Base-by-base conservation (phyloP, 1,139 yeast genomes). In the Debaryomyces nepalensis region DNA sequence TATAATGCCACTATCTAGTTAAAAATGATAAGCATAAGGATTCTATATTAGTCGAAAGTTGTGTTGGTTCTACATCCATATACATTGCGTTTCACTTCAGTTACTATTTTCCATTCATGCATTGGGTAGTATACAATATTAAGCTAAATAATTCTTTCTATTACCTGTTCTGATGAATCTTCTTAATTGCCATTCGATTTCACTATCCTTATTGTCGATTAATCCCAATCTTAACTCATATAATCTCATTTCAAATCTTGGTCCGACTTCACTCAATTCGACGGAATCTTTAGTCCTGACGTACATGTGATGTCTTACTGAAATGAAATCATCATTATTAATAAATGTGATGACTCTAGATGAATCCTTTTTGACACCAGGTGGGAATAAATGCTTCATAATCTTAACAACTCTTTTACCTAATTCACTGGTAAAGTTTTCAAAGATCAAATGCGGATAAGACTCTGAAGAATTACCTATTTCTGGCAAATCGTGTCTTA, bases 191-290 rank as follows among this genome's bases (percentile, higher is more conserved):
- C 99, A 93, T 65, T 93, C 99, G 22, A 89, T 82, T 58, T 93
- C 99, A n/a, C 97, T 97, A 64, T 95, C 98, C 67, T 87, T 87
- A 62, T 91, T 89, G 56, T 93, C 99, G 49, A 93, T 70, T 39
- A 96, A 87, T 3, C 99, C 98, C 52, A 95, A 73, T 58, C 84
- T 80, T 49, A 95, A 70, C 61, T 93, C 97, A 60, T 82, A 93
- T 49, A 93, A 69, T 61, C 90, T 81, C 98, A 93, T 90, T 66
- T 95, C 99, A 57, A 93, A 93, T 48, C 99, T 73, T n/a, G 99
- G 99, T 0, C 99, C 99, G 30, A 95, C 87, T 61, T 93, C 99
- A 49, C 97, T 93, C 48, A 93, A 68, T 61, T 93, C 99, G 3
- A 90, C 96, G 26, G 85, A 80, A 47, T 90, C 97, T 53, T 86